These are phyloP conservation scores for Shiraia bambusicola DNA, from an alignment of 2,329 filamentous ascomycete genomes.

Conservation along the genomic window DNA sequence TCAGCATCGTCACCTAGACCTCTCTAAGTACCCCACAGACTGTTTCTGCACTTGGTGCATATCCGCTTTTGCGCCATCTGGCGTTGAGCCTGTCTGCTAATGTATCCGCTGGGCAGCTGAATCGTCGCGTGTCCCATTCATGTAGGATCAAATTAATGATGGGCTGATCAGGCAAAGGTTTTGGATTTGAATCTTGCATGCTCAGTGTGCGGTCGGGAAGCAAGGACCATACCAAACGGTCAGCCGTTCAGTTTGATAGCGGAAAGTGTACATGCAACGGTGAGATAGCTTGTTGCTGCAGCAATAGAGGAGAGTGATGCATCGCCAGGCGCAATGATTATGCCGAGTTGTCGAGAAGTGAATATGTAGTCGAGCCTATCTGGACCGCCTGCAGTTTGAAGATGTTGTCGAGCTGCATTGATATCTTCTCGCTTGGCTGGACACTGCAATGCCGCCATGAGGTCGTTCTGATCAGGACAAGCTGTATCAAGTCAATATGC, in stretches of 20 bases:
- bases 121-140: conserved; percentile 38
- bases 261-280: conserved; percentile 37
- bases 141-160: conserved; percentile 38
- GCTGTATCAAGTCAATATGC: conserved; percentile 12
- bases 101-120: conserved; percentile 36
- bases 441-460: conserved; percentile 36
- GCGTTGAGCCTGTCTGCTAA: conserved; percentile 39
- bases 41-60: conserved; percentile 37
- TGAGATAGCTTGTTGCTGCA: conserved; percentile 40
- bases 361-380: conserved; percentile 39
- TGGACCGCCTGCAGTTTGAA: conserved; percentile 31
- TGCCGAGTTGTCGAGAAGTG: conserved; percentile 30
- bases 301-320: conserved; percentile 39
- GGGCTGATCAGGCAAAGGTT: conserved; percentile 34
- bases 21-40: conserved; percentile 38
- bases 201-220: conserved; percentile 37
- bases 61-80: conserved; percentile 39
- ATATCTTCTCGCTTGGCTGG: conserved; percentile 26
- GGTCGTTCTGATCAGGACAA: conserved; percentile 40
- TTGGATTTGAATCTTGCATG: conserved; percentile 27
- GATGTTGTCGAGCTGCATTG: conserved; percentile 28
- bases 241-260: conserved; percentile 41
- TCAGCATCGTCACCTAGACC: conserved; percentile 39
- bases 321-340: conserved; percentile 39
- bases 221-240: conserved; percentile 39